phyloP scores from a whole-genome alignment of 2,329 filamentous ascomycete genomes.

The Arthrobotrys megalospora region DNA sequence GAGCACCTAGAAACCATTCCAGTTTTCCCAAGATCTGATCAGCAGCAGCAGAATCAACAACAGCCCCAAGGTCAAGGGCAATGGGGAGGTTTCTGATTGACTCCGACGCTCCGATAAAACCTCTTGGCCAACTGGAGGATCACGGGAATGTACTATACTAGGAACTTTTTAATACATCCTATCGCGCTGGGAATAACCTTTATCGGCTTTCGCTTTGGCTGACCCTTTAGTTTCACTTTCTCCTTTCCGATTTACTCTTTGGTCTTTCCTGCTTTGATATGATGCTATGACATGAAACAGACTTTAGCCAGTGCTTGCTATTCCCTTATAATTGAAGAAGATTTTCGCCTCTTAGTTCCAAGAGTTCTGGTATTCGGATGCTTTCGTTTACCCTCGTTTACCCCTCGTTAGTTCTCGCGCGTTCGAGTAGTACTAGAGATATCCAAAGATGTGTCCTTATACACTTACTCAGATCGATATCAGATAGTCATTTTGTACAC shows the following conservation, averaged over 20 bases:
- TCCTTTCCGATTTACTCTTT: conserved; percentile 10
- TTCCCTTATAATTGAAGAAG: conserved; percentile 14
- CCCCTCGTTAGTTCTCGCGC: neutral
- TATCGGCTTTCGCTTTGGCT: conserved; percentile 5
- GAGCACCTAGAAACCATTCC: conserved; percentile 84
- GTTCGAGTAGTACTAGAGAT: neutral
- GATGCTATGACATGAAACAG: conserved; percentile 39
- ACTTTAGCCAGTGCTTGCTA: conserved; percentile 16
- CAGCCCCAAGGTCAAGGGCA: conserved; percentile 69
- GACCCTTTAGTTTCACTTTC: conserved; percentile 1
- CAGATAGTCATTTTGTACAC: neutral
- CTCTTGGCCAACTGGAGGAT: neutral
- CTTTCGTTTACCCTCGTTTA: neutral
- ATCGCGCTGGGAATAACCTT: conserved; percentile 33
- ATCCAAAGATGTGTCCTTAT: neutral
- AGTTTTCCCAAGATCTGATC: conserved; percentile 85
- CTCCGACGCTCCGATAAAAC: neutral
- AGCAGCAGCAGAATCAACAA: conserved; percentile 66
- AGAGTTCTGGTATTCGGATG: neutral
- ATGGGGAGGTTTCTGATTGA: conserved; percentile 32
- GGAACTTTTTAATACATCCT: conserved; percentile 38
- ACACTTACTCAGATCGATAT: neutral
- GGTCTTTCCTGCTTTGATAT: conserved; percentile 18
- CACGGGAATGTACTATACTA: conserved; percentile 52
- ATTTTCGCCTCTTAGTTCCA: conserved; percentile 3